phyloP scores from a whole-genome alignment of 1,284 basidiomycete species.

The Austropuccinia psidii region DNA sequence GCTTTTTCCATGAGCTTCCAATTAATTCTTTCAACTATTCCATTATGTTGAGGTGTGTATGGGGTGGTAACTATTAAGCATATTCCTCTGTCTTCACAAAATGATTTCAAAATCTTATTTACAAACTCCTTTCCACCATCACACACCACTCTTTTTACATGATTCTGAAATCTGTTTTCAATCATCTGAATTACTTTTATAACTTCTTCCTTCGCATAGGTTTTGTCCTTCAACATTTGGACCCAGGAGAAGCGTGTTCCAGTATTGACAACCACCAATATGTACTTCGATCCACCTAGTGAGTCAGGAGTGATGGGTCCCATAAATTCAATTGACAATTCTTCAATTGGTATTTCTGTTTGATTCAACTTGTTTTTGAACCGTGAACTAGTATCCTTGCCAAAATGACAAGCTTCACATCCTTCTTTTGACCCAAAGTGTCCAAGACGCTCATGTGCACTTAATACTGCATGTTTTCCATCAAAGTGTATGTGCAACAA shows the following conservation, averaged over 20 bases:
- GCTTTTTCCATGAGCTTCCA: background rate
- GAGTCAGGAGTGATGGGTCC: slow-evolving; percentile 1
- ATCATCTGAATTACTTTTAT: background rate
- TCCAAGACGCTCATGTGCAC: too few relatives aligned
- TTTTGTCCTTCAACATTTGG: background rate
- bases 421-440: too few relatives aligned
- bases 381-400: slow-evolving; percentile 3
- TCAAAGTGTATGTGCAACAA: too few relatives aligned
- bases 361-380: too few relatives aligned
- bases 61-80: background rate
- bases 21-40: background rate
- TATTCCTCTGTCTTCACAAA: slow-evolving; percentile 8
- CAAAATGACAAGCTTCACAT: background rate
- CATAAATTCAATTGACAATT: background rate
- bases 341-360: background rate
- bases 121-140: slow-evolving; percentile 6
- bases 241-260: background rate
- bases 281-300: slow-evolving; percentile 1
- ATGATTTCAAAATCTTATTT: background rate
- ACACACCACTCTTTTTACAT: slow-evolving; percentile 3
- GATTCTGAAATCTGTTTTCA: background rate
- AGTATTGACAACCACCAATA: background rate
- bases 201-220: background rate
- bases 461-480: too few relatives aligned
- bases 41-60: slow-evolving; percentile 14